Evolutionary conservation across 192 early-diverging fungal genomes (phyloP), one percentile per base, ranked within the genome.

Genomic region (Coemansia guatemalensis): DNA sequence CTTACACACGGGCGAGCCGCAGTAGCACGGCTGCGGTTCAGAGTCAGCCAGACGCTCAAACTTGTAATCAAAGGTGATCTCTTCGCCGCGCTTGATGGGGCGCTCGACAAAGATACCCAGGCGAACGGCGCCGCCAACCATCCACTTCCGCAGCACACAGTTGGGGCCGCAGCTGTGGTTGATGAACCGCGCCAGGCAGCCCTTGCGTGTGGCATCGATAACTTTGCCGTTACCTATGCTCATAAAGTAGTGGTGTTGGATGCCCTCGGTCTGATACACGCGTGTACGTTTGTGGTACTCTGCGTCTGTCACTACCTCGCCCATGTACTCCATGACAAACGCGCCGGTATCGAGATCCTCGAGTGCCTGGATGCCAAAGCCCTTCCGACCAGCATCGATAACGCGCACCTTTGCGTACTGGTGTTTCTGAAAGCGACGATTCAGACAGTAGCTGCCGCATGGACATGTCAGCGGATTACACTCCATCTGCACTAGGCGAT

Each of bases 181-280:
- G 75, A 99, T 95, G 66, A 98, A 99, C 23, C 97, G 87, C 23
- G 95, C 92, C 27, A 95, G 79, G 60, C 93, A 95, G 17, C 97
- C 97, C 57, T 89, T 92, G 57, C 89, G 86, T 5, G 90, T 93
- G 12, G 97, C 97, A 69, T 99, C 97, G 58, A 99, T 97, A 49
- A 96, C 86, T 85, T 95, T 95, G 67, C 94, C 89, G n/a, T 88
- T 84, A 56, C 92, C 90, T 12, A 98, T 77, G 57, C 89, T 89
- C 96, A 99, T 98, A 78, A 98, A 99, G 64, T 99, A 99, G 73
- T 98, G 97, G 66, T 99, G 96, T 72, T 89, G 85, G 20, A 88
- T 83, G 47, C 93, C 94, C 41, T 87, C 85, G 27, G 87, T 58
- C 55, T 87, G 88, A 65, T 99, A 97, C 49, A 90, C 90, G 26